A percentile compares a stretch with the other conserved stretches of the same genome.
Evolutionary conservation across 169 alveolate species (phyloP).

Genomic region (Besnoitia besnoiti): DNA sequence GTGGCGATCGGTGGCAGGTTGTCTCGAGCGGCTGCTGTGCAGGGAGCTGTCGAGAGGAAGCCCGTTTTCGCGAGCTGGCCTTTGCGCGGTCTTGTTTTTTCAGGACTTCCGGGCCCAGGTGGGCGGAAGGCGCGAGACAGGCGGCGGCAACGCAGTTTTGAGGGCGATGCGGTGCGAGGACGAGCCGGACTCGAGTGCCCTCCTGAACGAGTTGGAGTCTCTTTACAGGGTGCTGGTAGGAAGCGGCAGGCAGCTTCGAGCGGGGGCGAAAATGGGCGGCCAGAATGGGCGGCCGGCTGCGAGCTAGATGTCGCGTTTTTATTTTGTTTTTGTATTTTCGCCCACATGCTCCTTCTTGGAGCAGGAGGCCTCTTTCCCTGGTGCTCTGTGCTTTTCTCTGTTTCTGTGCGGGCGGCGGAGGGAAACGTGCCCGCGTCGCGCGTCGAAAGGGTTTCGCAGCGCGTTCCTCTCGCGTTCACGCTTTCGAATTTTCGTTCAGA

Average conservation of each 20-base stretch:
- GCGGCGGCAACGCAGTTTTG: not conserved
- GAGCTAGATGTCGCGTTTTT: not conserved
- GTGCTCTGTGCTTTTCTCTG: not conserved
- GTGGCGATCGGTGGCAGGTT: not conserved
- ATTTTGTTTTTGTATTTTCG: too few species aligned
- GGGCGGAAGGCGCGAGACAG: not conserved
- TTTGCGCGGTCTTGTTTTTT: too few species aligned
- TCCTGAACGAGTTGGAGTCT: not conserved
- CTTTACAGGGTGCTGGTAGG: not conserved
- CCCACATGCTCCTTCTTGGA: not conserved
- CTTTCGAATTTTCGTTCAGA: not conserved
- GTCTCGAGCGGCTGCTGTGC: not conserved
- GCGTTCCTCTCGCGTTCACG: not conserved
- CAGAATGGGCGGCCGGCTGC: not conserved
- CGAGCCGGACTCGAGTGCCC: not conserved
- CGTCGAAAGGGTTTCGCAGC: too few species aligned
- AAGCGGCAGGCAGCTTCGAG: too few species aligned
- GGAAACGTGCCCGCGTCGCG: too few species aligned
- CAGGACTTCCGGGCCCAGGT: not conserved
- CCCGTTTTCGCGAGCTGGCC: not conserved
- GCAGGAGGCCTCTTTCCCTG: not conserved
- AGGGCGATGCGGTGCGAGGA: not conserved
- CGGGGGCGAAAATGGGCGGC: too few species aligned
- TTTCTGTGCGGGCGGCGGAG: not conserved
- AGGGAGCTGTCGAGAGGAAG: not conserved